phyloP scores from a whole-genome alignment of 306 rosid species.

The Acacia melanoxylon region DNA sequence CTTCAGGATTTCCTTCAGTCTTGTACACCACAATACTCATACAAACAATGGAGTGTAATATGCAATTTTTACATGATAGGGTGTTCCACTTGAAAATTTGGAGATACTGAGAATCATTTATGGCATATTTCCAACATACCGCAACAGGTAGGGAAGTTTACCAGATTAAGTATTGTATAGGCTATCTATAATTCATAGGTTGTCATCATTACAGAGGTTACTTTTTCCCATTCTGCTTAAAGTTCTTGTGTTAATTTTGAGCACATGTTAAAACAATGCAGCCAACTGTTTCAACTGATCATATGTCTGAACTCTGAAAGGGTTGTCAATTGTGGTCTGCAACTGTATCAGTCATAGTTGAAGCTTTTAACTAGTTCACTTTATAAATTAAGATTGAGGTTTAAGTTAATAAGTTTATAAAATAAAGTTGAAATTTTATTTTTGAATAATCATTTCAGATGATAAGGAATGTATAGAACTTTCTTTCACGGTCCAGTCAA shows the following conservation, averaged over 20 bases:
- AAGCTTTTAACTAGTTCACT: neutral
- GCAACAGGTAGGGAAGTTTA: constrained; percentile 62
- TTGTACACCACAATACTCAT: neutral
- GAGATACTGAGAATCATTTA: constrained; percentile 80
- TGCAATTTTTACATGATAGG: constrained; percentile 49
- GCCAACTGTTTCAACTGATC: neutral
- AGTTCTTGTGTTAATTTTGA: neutral
- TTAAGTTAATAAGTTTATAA: neutral
- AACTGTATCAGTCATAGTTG: neutral
- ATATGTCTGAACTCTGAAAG: neutral
- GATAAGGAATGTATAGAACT: neutral
- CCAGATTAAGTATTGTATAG: constrained; percentile 20
- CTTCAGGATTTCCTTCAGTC: neutral
- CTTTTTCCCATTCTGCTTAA: neutral
- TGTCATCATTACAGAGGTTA: neutral
- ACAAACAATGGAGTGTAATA: neutral
- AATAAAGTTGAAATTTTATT: neutral
- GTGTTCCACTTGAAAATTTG: constrained; percentile 72
- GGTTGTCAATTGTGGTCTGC: neutral
- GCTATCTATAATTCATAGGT: neutral
- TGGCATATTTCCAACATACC: constrained; percentile 88
- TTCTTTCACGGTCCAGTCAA: neutral
- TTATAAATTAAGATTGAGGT: neutral
- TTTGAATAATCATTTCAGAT: neutral
- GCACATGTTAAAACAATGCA: neutral